Evolutionary conservation across 1,139 yeast genomes (phyloP), one percentile per base, ranked within the genome.

Genomic region (Debaryomyces sp.): DNA sequence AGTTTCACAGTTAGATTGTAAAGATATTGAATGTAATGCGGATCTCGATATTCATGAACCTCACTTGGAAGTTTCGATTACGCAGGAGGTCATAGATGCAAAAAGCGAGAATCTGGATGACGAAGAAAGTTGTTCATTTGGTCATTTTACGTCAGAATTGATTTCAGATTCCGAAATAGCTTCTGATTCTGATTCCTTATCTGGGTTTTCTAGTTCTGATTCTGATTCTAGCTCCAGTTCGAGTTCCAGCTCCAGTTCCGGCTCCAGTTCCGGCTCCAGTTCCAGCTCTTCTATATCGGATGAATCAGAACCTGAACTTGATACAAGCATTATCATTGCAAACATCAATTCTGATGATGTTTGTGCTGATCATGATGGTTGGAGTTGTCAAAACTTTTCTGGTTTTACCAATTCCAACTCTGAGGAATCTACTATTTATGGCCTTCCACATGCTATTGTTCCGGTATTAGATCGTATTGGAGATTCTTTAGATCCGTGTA

Each of bases 351-450:
- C 15, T 15, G 44, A 41, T 13, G 45, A 36, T 29, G 46, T 39
- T 13, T 21, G 38, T 23, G 44, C 42, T 13, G 46, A 50, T 23
- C 26, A 24, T 12, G 43, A 48, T 12, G 45, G 24, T 15, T 43
- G 41, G 15, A 15, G 7, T 30, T 33, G 40, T n/a, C 53, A 47
- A 15, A 40, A 35, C 1, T 36, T 37, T 8, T 35, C 22, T 30
- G 48, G 35, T 18, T 42, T 44, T 4, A 47, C 37, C 27, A 53
- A 50, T 32, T 17, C 38, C 9, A 22, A 35, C 13, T 21, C 26
- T 8, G 26, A 35, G 10, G 26, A 10, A 12, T 18, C 26, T 35
- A 22, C 24, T 7, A 12, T 22, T 5, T 35, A 26, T 35, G 38
- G 23, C 17, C 35, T 32, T 15, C 21, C 35, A 15, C n/a, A 15